Evolutionary conservation across 2,329 filamentous ascomycete species (phyloP).

Genomic region (Boeremia exigua): DNA sequence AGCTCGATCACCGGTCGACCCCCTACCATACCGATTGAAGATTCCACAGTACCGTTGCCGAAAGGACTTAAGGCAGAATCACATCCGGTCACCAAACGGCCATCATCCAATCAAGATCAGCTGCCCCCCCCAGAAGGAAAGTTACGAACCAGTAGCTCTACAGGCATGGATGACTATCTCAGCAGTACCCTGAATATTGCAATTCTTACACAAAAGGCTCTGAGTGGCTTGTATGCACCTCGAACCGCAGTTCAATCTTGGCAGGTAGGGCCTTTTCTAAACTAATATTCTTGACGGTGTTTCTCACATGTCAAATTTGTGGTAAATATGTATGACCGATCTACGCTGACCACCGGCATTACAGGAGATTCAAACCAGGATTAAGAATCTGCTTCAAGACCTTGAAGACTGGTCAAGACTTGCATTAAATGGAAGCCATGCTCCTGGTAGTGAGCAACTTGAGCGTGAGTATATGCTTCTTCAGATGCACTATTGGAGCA

Average conservation of each 20-base stretch:
- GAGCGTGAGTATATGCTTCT: conserved; percentile 29
- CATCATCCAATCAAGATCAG: neutral
- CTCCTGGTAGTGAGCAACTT: neutral
- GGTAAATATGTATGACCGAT: too few species aligned
- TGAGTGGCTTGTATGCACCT: conserved; percentile 46
- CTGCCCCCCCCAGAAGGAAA: neutral
- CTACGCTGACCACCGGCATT: conserved; percentile 3
- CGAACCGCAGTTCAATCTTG: conserved; percentile 42
- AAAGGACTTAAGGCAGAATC: neutral
- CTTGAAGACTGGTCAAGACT: conserved; percentile 42
- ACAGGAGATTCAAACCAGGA: conserved; percentile 39
- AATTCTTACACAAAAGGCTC: conserved; percentile 41
- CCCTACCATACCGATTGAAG: conserved; percentile 40
- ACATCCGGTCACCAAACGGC: neutral
- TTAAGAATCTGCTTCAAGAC: conserved; percentile 35
- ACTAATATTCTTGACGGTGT: too few species aligned
- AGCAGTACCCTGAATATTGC: conserved; percentile 31
- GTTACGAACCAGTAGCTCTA: neutral
- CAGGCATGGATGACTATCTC: conserved; percentile 9
- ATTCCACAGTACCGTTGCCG: conserved; percentile 44
- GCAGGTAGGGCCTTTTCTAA: too few species aligned
- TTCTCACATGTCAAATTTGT: too few species aligned
- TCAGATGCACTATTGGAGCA: conserved; percentile 38
- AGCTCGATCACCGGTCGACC: conserved; percentile 50
- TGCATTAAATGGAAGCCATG: conserved; percentile 15